These are phyloP conservation scores for Aquilaria sinensis DNA, from an alignment of 345 rosid species.

Conservation along the genomic window DNA sequence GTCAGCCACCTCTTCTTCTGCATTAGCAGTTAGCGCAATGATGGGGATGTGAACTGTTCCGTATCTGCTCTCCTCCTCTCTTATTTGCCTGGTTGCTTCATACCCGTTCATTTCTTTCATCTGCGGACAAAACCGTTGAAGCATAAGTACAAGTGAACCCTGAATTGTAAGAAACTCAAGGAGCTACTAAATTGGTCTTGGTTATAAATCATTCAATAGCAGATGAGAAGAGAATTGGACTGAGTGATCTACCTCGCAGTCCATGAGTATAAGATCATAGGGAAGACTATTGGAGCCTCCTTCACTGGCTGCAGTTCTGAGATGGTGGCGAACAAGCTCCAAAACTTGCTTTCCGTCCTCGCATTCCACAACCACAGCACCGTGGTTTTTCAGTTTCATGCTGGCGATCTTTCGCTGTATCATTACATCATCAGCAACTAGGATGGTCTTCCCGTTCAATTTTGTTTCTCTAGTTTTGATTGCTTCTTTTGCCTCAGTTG, in stretches of 20 bases:
- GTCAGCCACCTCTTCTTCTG: slow-evolving; percentile 29
- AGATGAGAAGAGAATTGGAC: background rate
- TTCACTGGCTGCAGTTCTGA: slow-evolving; percentile 16
- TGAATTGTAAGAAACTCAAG: no score
- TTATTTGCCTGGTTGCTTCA: slow-evolving; percentile 55
- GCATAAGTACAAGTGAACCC: background rate
- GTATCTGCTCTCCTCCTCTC: slow-evolving; percentile 41
- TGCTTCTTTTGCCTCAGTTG: slow-evolving; percentile 18
- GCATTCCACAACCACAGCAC: slow-evolving; percentile 45
- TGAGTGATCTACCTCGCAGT: slow-evolving; percentile 52
- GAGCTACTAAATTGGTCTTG: no score
- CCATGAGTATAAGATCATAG: slow-evolving; percentile 75
- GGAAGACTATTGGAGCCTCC: slow-evolving; percentile 26
- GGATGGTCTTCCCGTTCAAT: slow-evolving; percentile 50
- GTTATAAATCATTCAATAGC: background rate
- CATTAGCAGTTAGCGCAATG: slow-evolving; percentile 63
- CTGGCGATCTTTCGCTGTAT: slow-evolving; percentile 19
- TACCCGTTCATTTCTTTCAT: slow-evolving; percentile 75
- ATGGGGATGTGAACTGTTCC: slow-evolving; percentile 49
- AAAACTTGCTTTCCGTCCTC: slow-evolving; percentile 54
- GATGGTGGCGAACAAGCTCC: slow-evolving; percentile 25
- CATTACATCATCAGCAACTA: slow-evolving; percentile 54
- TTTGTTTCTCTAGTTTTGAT: background rate
- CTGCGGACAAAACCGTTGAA: slow-evolving; percentile 20
- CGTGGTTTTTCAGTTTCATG: slow-evolving; percentile 27